Evolutionary conservation across 257 asterid species (phyloP).

Genomic region (Henckelia pumila): DNA sequence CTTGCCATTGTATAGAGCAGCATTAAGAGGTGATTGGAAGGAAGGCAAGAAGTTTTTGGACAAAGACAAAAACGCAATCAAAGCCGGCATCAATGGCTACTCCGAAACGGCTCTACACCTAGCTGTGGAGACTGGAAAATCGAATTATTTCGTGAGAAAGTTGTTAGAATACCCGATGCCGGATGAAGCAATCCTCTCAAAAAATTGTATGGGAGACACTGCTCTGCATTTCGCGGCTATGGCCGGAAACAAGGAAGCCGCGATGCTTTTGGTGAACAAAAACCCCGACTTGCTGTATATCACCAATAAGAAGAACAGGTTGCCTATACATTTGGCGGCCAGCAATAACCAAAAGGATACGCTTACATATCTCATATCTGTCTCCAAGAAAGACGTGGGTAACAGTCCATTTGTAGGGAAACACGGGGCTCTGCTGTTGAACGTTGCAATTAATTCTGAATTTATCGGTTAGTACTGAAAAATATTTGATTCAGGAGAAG

Average conservation of each 20-base stretch:
- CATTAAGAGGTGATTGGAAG: not conserved
- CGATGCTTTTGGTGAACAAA: not conserved
- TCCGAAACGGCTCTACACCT: constrained; percentile 14
- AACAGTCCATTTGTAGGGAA: not conserved
- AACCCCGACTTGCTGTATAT: not conserved
- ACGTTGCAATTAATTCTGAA: not conserved
- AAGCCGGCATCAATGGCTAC: not conserved
- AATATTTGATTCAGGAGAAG: not conserved
- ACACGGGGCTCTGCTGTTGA: not conserved
- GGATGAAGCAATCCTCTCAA: not conserved
- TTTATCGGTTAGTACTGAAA: constrained; percentile 6
- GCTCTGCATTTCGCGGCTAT: constrained; percentile 3
- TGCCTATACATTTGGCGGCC: not conserved
- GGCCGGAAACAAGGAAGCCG: constrained; percentile 21
- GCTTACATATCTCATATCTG: not conserved
- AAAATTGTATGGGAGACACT: not conserved
- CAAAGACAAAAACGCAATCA: not conserved
- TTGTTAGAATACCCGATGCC: constrained; percentile 1
- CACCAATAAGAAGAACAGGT: not conserved
- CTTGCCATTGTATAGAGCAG: constrained; percentile 13
- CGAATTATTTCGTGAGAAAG: constrained; percentile 7
- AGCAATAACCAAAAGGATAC: not conserved
- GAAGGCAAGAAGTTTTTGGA: not conserved
- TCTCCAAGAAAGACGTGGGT: not conserved
- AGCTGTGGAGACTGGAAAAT: not conserved